phyloP scores from a whole-genome alignment of 2,329 filamentous ascomycete species.

The Scedosporium boydii region DNA sequence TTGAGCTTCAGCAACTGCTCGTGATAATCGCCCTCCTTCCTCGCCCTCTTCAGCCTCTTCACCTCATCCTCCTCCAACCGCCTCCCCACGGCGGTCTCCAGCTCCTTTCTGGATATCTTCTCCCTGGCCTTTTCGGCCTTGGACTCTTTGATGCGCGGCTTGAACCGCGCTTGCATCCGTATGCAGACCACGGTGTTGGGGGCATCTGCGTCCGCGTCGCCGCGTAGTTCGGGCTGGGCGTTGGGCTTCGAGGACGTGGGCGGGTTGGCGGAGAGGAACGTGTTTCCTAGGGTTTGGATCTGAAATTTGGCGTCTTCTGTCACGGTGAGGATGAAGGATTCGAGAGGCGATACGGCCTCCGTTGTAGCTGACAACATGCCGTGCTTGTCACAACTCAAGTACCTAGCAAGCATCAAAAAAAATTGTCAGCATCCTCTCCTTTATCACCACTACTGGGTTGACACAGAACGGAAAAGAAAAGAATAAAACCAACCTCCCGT shows the following conservation, averaged over 20 bases:
- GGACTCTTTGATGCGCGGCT: slow-evolving; percentile 66
- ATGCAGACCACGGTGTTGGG: slow-evolving; percentile 67
- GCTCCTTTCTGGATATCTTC: slow-evolving; percentile 76
- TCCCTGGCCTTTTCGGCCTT: slow-evolving; percentile 78
- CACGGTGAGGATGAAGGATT: slow-evolving; percentile 62
- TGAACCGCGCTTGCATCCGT: slow-evolving; percentile 92
- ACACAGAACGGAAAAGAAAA: not conserved
- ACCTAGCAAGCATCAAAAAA: slow-evolving; percentile 38
- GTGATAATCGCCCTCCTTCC: slow-evolving; percentile 81
- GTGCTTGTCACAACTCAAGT: slow-evolving; percentile 76
- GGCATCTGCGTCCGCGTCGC: slow-evolving; percentile 60
- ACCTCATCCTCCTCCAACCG: slow-evolving; percentile 79
- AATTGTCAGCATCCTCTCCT: slow-evolving; percentile 6
- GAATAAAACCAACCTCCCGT: slow-evolving; percentile 44
- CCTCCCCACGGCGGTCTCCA: slow-evolving; percentile 73
- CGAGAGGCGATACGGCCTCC: slow-evolving; percentile 74
- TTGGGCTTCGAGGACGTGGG: slow-evolving; percentile 37
- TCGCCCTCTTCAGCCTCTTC: slow-evolving; percentile 68
- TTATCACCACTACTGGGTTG: too few relatives aligned
- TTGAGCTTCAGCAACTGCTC: slow-evolving; percentile 79
- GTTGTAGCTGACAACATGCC: slow-evolving; percentile 68
- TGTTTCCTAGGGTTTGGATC: slow-evolving; percentile 63
- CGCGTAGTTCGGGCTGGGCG: slow-evolving; percentile 56
- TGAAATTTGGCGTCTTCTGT: slow-evolving; percentile 42
- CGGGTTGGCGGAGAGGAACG: slow-evolving; percentile 56